Evolutionary conservation across 1,284 basidiomycete species (phyloP).

Genomic region (Boletus mariae): DNA sequence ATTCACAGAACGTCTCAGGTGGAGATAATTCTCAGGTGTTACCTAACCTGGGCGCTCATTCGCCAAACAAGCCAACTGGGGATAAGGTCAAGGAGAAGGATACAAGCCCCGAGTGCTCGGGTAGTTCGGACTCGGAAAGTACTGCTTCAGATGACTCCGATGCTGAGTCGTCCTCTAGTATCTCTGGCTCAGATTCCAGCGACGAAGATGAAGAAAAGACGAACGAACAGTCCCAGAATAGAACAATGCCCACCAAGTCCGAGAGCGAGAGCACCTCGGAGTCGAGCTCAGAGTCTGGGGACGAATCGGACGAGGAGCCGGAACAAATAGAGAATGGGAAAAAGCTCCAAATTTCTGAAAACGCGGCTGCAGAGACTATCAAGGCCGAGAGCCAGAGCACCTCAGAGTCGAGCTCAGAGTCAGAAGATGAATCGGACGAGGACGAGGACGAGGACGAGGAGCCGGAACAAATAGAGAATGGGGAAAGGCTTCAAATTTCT

Average conservation of each 20-base stretch:
- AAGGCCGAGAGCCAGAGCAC: conserved; percentile 7
- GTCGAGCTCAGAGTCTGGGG: conserved; percentile 27
- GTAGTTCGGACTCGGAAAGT: conserved; percentile 8
- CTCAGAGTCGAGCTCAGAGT: conserved; percentile 26
- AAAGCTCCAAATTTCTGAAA: too few relatives aligned
- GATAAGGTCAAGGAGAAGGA: conserved; percentile 11
- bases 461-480: conserved; percentile 7
- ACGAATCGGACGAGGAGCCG: conserved; percentile 7
- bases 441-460: background rate
- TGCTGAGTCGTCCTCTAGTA: conserved; percentile 15
- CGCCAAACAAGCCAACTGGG: conserved; percentile 3
- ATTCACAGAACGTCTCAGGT: conserved; percentile 11
- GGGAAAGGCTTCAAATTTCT: too few relatives aligned
- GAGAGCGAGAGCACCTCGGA: conserved; percentile 16
- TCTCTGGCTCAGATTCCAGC: conserved; percentile 16
- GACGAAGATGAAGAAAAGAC: conserved; percentile 9
- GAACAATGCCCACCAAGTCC: background rate
- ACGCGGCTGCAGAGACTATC: too few relatives aligned
- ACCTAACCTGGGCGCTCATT: background rate
- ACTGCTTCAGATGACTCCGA: conserved; percentile 13
- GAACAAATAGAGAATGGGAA: conserved; percentile 6
- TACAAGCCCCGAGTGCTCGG: conserved; percentile 27
- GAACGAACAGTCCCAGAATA: background rate
- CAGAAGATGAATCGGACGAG: conserved; percentile 15
- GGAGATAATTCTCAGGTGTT: conserved; percentile 4